Evolutionary conservation across 148 eudicot genomes (phyloP), one percentile per base, ranked within the genome.

Genomic region (Agrostemma githago): DNA sequence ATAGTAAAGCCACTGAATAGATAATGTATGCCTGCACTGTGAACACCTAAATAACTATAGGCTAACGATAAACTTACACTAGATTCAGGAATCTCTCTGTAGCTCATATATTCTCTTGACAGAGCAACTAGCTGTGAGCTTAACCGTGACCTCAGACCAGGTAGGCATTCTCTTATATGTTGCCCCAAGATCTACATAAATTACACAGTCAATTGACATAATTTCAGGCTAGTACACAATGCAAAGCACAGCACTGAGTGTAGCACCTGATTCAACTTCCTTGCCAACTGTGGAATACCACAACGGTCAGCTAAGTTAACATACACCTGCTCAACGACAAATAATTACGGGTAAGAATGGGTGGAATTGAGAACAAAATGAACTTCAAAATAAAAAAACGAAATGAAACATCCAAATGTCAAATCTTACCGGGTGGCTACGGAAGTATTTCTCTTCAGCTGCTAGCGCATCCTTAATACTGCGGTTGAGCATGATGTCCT

Each of bases 371-470:
- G 38, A 66, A 54, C 64, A 57, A 77, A 63, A 54, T 40, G 70
- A 11, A 61, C 60, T 38, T 59, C 42, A 66, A 58, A 66, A 8
- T 46, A 62, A 48, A 26, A 39, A 17, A 8, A 63, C 6, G 26
- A 71, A 34, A 75, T 43, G 63, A 26, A 43, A 44, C 46, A 58
- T 56, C 59, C 9, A 65, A 65, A 38, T 11, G 46, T 39, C 51
- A 14, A 62, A 59, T 63, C 91, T 76, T 95, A 95, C 98, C 57
- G 97, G 97, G 72, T 88, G 97, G 79, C 89, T 88, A 38, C 88
- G 90, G 70, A 95, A 95, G 79, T 88, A 95, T 81, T 84, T 95
- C 84, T 95, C 98, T 84, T 95, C 98, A 40, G 93, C 97, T 60
- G 83, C 87, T 75, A 95, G 89, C 12, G 98, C 98, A 82, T 92